Evolutionary conservation across 2,329 filamentous ascomycete genomes (phyloP).

Genomic region (Geoglossum cookeanum): DNA sequence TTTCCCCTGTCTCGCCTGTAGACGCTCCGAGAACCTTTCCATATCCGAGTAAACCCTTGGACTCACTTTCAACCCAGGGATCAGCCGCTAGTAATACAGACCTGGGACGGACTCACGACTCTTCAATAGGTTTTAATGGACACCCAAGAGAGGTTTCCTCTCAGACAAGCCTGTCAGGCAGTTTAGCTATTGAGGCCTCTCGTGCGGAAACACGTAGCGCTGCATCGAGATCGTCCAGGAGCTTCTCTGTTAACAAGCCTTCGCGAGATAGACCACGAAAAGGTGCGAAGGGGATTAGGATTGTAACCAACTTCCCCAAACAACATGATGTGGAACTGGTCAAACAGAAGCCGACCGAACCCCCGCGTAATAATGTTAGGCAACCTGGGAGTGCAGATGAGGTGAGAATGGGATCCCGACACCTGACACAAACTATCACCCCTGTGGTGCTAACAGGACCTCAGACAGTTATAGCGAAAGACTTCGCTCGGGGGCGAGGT

Average conservation of each 20-base stretch:
- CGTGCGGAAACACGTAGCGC: not conserved
- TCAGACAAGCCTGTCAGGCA: not conserved
- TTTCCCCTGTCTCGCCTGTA: not conserved
- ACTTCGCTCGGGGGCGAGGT: not conserved
- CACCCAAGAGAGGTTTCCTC: not conserved
- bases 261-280: constrained; percentile 29
- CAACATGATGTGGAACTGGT: constrained; percentile 26
- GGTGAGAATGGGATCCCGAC: not conserved
- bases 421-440: not conserved
- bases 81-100: not conserved
- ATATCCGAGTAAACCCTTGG: not conserved
- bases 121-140: not conserved
- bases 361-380: constrained; percentile 19
- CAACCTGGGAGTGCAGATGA: constrained; percentile 18
- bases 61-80: not conserved
- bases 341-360: constrained; percentile 19
- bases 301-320: constrained; percentile 49
- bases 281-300: constrained; percentile 40
- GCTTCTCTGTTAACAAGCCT: constrained; percentile 18
- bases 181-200: not conserved
- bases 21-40: not conserved
- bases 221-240: not conserved
- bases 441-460: not conserved
- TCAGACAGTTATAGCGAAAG: not conserved
- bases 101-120: not conserved